phyloP scores from a whole-genome alignment of 2,329 filamentous ascomycete genomes.

The Sarocladium brachiariae region DNA sequence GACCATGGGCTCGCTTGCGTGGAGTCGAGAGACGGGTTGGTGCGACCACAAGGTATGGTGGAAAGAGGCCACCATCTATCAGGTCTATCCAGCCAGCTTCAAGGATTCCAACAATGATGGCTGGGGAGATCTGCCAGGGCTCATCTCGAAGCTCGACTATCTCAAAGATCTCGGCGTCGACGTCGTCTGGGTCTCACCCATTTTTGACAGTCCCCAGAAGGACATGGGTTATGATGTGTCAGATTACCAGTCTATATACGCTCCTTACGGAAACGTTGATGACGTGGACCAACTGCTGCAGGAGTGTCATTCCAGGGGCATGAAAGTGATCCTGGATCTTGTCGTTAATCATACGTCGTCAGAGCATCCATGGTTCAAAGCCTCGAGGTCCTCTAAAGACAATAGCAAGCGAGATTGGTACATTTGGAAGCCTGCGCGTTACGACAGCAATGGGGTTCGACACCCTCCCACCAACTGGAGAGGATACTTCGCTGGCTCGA shows the following conservation, averaged over 20 bases:
- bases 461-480: slow-evolving; percentile 54
- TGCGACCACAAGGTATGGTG: slow-evolving; percentile 27
- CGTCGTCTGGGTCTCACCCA: slow-evolving; percentile 52
- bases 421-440: slow-evolving; percentile 55
- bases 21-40: slow-evolving; percentile 23
- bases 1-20: slow-evolving; percentile 26
- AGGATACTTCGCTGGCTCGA: slow-evolving; percentile 38
- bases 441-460: slow-evolving; percentile 44
- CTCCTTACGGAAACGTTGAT: slow-evolving; percentile 58
- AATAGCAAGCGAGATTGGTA: slow-evolving; percentile 55
- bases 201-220: slow-evolving; percentile 49
- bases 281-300: slow-evolving; percentile 60
- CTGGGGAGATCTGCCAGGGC: slow-evolving; percentile 58
- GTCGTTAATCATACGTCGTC: slow-evolving; percentile 63
- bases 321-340: slow-evolving; percentile 65
- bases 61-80: slow-evolving; percentile 40
- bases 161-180: slow-evolving; percentile 54
- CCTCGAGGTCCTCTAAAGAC: slow-evolving; percentile 41
- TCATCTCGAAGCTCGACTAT: slow-evolving; percentile 59
- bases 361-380: slow-evolving; percentile 52
- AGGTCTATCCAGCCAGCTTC: slow-evolving; percentile 54
- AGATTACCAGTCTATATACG: slow-evolving; percentile 60
- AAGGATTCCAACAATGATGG: slow-evolving; percentile 53
- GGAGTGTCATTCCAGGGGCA: slow-evolving; percentile 49
- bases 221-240: slow-evolving; percentile 72